Evolutionary conservation across 345 rosid genomes (phyloP), one percentile per base, ranked within the genome.

Genomic region (Zanthoxylum bungeanum): DNA sequence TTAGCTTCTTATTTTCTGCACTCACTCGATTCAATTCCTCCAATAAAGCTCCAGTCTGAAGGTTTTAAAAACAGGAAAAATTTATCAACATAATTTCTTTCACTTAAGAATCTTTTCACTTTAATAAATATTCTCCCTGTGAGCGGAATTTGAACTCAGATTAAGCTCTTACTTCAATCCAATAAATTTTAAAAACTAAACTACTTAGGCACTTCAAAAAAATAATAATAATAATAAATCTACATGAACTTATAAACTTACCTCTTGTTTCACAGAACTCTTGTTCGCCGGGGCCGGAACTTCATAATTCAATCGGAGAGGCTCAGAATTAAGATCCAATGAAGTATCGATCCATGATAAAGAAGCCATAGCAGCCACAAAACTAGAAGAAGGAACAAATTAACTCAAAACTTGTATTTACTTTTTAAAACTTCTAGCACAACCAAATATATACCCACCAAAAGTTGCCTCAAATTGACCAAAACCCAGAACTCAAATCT

Each of bases 1-100:
- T 82, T 1, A 95, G 86, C 80, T 83, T 92, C 96, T 83, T 92
- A 87, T 95, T 95, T 62, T 95, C 99, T 39, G 83, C 89, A 60
- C 83, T 86, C 40, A 91, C 86, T 47, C 98, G 86, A 57, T 88
- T 86, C 75, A 95, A 33, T 79, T 95, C 99, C 79, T 89, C 96
- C 75, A 82, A 80, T 73, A 95, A 82, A 69, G 77, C 83, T 39
- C 82, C 83, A n/a, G 66, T 73, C 88, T 84, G 75, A 39, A 53
- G 3, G 70, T 44, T 44, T 12, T 27, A 61, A 12, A 49, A 27
- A 47, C 58, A 33, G n/a, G 36, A 60, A 34, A 22, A 31, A 16
- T 37, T n/a, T n/a, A 44, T 44, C 19, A 44, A 4, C 49, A 14
- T n/a, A n/a, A n/a, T n/a, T n/a, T n/a, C n/a, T n/a, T n/a, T n/a